A percentile compares a stretch with the other conserved stretches of the same genome.
These are phyloP conservation scores for Ministeria vibrans DNA, from an alignment of 78 protist genomes.

Conservation along the genomic window DNA sequence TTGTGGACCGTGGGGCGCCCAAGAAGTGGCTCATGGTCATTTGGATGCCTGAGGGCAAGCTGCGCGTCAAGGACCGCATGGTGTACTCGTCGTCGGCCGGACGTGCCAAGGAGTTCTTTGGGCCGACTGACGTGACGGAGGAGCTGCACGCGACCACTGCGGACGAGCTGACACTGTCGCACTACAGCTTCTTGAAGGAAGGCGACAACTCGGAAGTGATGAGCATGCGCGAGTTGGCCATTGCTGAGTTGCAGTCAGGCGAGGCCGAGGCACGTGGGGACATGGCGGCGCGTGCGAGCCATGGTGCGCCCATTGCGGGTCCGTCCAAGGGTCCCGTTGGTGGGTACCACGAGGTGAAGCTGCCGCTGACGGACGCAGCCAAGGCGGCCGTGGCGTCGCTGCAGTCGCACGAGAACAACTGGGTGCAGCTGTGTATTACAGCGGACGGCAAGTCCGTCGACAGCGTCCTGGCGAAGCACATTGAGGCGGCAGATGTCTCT, in stretches of 20 bases:
- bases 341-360: background rate
- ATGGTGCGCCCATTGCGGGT: too few relatives aligned
- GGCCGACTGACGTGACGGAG: background rate
- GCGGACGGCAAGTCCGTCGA: too few relatives aligned
- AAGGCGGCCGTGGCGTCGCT: background rate
- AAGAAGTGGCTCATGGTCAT: background rate
- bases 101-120: background rate
- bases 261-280: too few relatives aligned
- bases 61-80: background rate
- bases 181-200: too few relatives aligned
- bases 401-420: background rate
- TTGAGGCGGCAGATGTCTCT: too few relatives aligned
- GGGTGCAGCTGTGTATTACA: background rate
- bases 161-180: too few relatives aligned
- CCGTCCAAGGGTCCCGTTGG: constrained; percentile 6
- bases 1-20: background rate
- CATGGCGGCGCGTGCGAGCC: too few relatives aligned
- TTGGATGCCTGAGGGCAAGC: background rate
- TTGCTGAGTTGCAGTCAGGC: too few relatives aligned
- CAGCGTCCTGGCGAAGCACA: too few relatives aligned
- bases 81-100: background rate
- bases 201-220: too few relatives aligned
- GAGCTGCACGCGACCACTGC: background rate
- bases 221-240: too few relatives aligned
- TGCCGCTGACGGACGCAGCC: background rate